These are phyloP conservation scores for Neopestalotiopsis rosae DNA, from an alignment of 2,329 filamentous ascomycete genomes.

Conservation along the genomic window DNA sequence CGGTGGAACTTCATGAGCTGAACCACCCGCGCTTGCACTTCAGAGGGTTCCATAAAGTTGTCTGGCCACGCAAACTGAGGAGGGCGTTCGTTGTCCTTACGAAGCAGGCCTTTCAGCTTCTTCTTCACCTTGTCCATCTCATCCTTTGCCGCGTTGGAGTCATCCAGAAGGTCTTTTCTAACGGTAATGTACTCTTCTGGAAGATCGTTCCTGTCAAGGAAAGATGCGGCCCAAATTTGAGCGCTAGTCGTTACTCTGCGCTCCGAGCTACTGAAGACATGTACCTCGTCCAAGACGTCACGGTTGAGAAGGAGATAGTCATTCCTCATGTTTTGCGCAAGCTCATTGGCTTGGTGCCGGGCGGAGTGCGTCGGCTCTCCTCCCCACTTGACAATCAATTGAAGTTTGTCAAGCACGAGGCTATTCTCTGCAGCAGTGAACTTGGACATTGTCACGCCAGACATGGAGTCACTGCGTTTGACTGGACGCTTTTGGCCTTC, in stretches of 20 bases:
- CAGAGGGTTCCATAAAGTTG: slow-evolving; percentile 91
- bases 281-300: slow-evolving; percentile 88
- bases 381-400: slow-evolving; percentile 98
- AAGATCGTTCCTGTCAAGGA: slow-evolving; percentile 85
- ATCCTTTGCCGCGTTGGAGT: slow-evolving; percentile 98
- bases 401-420: slow-evolving; percentile 91
- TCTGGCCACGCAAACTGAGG: slow-evolving; percentile 98
- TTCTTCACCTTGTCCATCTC: slow-evolving; percentile 99
- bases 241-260: slow-evolving; percentile 93
- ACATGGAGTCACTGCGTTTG: slow-evolving; percentile 79
- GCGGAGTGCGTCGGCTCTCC: slow-evolving; percentile 98
- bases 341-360: slow-evolving; percentile 92
- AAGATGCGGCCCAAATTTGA: slow-evolving; percentile 92
- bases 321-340: slow-evolving; percentile 94
- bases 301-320: slow-evolving; percentile 92
- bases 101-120: slow-evolving; percentile 90
- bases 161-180: slow-evolving; percentile 92
- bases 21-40: slow-evolving; percentile 90
- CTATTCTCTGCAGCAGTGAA: slow-evolving; percentile 94
- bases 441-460: slow-evolving; percentile 88
- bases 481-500: slow-evolving; percentile 43
- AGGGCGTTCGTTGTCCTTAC: slow-evolving; percentile 91
- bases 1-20: slow-evolving; percentile 98
- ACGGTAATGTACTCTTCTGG: slow-evolving; percentile 86
- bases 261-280: slow-evolving; percentile 95